phyloP scores from a whole-genome alignment of 2,329 filamentous ascomycete genomes.

The Apiospora kogelbergensis region DNA sequence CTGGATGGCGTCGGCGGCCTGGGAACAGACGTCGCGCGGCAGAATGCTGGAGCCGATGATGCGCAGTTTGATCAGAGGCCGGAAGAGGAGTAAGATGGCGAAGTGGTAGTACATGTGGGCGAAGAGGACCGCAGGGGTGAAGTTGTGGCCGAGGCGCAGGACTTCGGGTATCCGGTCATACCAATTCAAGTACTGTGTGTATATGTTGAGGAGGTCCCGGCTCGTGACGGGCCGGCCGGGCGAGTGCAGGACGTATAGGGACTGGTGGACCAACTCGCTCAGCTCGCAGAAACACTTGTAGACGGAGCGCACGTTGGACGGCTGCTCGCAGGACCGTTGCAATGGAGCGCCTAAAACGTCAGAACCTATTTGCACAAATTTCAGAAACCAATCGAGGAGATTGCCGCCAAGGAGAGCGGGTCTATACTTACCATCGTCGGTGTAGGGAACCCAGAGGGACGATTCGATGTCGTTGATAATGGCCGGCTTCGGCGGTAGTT shows the following conservation, averaged over 20 bases:
- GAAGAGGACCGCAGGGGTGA: slow-evolving; percentile 71
- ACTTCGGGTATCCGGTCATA: slow-evolving; percentile 66
- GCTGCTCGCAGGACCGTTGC: slow-evolving; percentile 58
- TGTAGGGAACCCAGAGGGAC: slow-evolving; percentile 60
- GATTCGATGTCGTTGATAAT: slow-evolving; percentile 62
- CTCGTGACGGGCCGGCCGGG: slow-evolving; percentile 66
- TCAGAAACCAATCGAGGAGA: slow-evolving; percentile 4
- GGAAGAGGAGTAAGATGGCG: slow-evolving; percentile 70
- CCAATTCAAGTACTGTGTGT: slow-evolving; percentile 71
- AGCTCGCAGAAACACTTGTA: slow-evolving; percentile 70
- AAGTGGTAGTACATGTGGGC: slow-evolving; percentile 75
- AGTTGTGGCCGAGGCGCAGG: slow-evolving; percentile 65
- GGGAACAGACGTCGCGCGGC: slow-evolving; percentile 65
- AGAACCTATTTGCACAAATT: slow-evolving; percentile 15
- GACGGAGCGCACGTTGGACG: slow-evolving; percentile 67
- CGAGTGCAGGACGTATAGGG: slow-evolving; percentile 70
- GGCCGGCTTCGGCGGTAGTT: slow-evolving; percentile 57
- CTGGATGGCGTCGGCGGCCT: slow-evolving; percentile 60
- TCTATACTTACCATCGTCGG: slow-evolving; percentile 50
- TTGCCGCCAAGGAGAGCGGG: not conserved
- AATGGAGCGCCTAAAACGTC: slow-evolving; percentile 46
- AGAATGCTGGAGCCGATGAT: slow-evolving; percentile 63
- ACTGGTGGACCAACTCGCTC: slow-evolving; percentile 72
- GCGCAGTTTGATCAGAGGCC: slow-evolving; percentile 65
- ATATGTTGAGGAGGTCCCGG: slow-evolving; percentile 61